These are phyloP conservation scores for Serendipita sp. DNA, from an alignment of 768 basidiomycete genomes.

Conservation along the genomic window DNA sequence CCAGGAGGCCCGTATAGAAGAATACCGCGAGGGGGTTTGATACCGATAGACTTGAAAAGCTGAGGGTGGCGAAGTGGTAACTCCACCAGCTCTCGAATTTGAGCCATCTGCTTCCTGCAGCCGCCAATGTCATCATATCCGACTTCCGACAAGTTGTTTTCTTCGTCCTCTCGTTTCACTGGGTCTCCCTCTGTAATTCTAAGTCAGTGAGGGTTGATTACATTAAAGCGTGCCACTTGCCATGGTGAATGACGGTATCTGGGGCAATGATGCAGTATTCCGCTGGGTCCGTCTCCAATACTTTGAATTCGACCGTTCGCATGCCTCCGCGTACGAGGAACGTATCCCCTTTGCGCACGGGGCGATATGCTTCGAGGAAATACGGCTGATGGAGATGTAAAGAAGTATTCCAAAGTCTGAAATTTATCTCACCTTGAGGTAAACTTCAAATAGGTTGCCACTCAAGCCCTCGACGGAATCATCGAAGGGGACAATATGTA, in stretches of 20 bases:
- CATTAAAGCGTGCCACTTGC: conserved; percentile 22
- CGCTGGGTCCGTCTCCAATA: conserved; percentile 93
- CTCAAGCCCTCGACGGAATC: conserved; percentile 96
- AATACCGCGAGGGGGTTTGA: conserved; percentile 98
- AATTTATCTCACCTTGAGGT: conserved; percentile 38
- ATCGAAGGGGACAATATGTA: conserved; percentile 94
- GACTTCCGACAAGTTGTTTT: conserved; percentile 88
- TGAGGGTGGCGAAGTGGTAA: conserved; percentile 96
- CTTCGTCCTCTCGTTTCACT: conserved; percentile 97
- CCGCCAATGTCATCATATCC: conserved; percentile 99
- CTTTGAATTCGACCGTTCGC: conserved; percentile 98
- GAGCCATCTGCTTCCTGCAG: conserved; percentile 98
- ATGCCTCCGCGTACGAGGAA: conserved; percentile 98
- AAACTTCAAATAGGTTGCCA: conserved; percentile 97
- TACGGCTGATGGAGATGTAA: conserved; percentile 46
- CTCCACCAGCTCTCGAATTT: conserved; percentile 98
- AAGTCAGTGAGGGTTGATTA: conserved; percentile 6
- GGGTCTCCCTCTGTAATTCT: conserved; percentile 76
- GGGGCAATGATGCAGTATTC: conserved; percentile 99
- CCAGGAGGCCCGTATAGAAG: conserved; percentile 98
- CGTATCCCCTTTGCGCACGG: conserved; percentile 93
- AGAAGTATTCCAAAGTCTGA: background rate
- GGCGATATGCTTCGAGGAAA: conserved; percentile 96
- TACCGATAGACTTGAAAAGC: conserved; percentile 99
- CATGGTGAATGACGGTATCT: conserved; percentile 93